phyloP scores from a whole-genome alignment of 768 basidiomycete genomes.

The Termitomyces sp. region DNA sequence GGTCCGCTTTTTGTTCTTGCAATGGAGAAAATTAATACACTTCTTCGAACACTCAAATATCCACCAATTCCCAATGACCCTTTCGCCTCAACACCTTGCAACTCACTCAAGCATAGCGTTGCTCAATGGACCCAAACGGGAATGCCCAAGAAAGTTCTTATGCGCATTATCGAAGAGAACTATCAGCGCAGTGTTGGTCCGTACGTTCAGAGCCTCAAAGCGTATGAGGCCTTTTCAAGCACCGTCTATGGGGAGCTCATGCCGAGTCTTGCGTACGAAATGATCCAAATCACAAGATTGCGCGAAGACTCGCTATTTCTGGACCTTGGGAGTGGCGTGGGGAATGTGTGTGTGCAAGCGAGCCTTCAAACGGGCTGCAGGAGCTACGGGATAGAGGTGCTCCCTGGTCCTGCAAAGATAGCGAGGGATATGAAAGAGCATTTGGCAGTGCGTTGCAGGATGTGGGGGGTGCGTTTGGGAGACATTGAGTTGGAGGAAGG shows the following conservation, averaged over 20 bases:
- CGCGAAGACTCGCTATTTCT: conserved; percentile 63
- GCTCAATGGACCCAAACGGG: conserved; percentile 45
- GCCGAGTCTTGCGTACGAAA: conserved; percentile 75
- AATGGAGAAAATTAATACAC: conserved; percentile 53
- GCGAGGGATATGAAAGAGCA: conserved; percentile 72
- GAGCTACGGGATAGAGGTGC: conserved; percentile 75
- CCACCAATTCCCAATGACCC: conserved; percentile 48
- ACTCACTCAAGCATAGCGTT: conserved; percentile 43
- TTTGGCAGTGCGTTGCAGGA: conserved; percentile 68
- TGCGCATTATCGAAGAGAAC: conserved; percentile 81
- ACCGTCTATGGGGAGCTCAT: conserved; percentile 89
- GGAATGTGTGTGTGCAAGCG: conserved; percentile 78
- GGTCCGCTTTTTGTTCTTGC: conserved; percentile 67
- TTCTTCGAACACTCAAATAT: conserved; percentile 63
- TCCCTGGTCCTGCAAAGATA: conserved; percentile 75
- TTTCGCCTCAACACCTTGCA: conserved; percentile 38
- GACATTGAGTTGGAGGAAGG: conserved; percentile 78
- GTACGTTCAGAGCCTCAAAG: conserved; percentile 69
- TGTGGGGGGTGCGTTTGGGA: conserved; percentile 86
- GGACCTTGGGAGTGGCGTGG: conserved; percentile 84
- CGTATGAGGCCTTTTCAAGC: conserved; percentile 79
- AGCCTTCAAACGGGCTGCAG: conserved; percentile 74
- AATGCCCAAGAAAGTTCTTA: conserved; percentile 59
- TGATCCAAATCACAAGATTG: conserved; percentile 51
- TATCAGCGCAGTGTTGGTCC: conserved; percentile 95